Conservation (phyloP, 2,329 filamentous ascomycete species). For the Zasmidium cellare region DNA sequence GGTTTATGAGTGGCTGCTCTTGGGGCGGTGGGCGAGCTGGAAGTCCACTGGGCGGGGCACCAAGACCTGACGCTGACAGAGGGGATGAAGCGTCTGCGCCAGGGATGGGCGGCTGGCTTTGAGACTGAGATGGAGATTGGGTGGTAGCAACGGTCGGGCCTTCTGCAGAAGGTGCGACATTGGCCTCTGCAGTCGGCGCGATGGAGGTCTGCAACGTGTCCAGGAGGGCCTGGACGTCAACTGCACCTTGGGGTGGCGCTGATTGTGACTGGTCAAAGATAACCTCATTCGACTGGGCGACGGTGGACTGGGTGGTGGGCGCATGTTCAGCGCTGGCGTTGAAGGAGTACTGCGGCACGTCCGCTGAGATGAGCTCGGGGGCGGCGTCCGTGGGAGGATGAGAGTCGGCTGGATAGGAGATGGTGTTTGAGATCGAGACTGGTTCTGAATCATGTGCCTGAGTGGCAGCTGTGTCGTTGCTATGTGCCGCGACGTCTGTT, state of each 20-base stretch:
- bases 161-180: constrained; percentile 32
- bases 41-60: constrained; percentile 41
- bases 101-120: constrained; percentile 27
- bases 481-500: constrained; percentile 16
- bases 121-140: constrained; percentile 26
- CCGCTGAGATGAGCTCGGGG: constrained; percentile 12
- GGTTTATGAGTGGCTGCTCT: constrained; percentile 49
- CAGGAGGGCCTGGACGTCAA: constrained; percentile 50
- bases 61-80: constrained; percentile 31
- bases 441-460: constrained; percentile 14
- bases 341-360: constrained; percentile 13
- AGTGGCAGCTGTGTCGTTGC: constrained; percentile 22
- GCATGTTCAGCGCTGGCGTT: constrained; percentile 13
- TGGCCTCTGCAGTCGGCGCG: constrained; percentile 29
- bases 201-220: constrained; percentile 40
- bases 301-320: constrained; percentile 4
- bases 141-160: constrained; percentile 28
- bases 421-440: constrained; percentile 20
- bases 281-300: constrained; percentile 25
- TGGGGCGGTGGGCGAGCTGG: constrained; percentile 51
- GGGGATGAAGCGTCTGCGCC: constrained; percentile 33
- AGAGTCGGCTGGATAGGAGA: constrained; percentile 22
- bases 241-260: constrained; percentile 28
- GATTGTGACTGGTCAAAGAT: constrained; percentile 10
- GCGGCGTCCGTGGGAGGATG: constrained; percentile 10